These are phyloP conservation scores for Gremmenia infestans DNA, from an alignment of 2,329 filamentous ascomycete species.

Conservation along the genomic window DNA sequence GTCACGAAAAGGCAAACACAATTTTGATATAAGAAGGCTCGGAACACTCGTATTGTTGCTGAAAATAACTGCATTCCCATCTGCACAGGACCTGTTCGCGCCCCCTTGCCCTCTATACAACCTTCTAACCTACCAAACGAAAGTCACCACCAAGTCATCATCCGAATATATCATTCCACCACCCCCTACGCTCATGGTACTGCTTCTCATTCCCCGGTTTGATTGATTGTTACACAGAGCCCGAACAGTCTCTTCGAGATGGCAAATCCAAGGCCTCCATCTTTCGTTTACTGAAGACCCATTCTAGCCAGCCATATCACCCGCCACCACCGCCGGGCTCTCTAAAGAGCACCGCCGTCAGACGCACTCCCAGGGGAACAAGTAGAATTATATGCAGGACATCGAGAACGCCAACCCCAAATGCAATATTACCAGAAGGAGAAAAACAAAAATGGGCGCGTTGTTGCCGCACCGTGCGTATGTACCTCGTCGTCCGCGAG, in stretches of 20 bases:
- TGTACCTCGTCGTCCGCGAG: conserved; percentile 21
- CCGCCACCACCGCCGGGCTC: background rate
- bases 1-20: background rate
- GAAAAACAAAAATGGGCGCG: conserved; percentile 25
- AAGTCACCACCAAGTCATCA: conserved; percentile 9
- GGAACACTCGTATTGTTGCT: conserved; percentile 26
- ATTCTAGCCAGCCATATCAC: background rate
- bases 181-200: background rate
- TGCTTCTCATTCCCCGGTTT: conserved; percentile 7
- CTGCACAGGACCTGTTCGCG: background rate
- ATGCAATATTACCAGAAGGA: conserved; percentile 31
- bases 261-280: conserved; percentile 10
- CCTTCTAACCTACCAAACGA: background rate
- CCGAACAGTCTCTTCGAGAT: background rate
- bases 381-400: conserved; percentile 29
- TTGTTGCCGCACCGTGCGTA: conserved; percentile 23
- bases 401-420: conserved; percentile 29
- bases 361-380: conserved; percentile 5
- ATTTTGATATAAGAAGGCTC: conserved; percentile 8
- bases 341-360: conserved; percentile 10
- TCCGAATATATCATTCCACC: conserved; percentile 3
- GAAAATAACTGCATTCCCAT: conserved; percentile 21
- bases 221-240: conserved; percentile 23
- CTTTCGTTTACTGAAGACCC: conserved; percentile 18
- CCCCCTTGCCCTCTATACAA: conserved; percentile 22